Evolutionary conservation across 495 filamentous ascomycete species (phyloP).

Genomic region (Cercophora sp.): DNA sequence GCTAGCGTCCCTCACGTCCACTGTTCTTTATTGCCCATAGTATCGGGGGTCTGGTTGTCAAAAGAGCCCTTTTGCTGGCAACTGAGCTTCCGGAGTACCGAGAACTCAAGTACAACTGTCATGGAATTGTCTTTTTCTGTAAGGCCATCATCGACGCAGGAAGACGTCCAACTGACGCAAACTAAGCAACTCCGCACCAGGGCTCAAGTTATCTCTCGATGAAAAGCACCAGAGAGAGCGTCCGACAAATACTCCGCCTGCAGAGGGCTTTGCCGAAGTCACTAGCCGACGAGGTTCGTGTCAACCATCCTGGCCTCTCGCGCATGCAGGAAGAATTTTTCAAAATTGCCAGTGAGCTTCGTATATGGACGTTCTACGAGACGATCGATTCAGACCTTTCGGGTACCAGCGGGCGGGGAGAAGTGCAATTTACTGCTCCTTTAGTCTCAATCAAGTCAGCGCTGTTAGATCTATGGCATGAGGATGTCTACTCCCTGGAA

Average conservation of each 20-base stretch:
- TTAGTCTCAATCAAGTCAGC: slow-evolving; percentile 61
- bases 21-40: slow-evolving; percentile 64
- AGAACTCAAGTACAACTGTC: slow-evolving; percentile 51
- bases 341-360: slow-evolving; percentile 56
- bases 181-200: slow-evolving; percentile 59
- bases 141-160: too few species aligned
- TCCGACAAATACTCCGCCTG: slow-evolving; percentile 52
- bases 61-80: slow-evolving; percentile 51
- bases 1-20: slow-evolving; percentile 39
- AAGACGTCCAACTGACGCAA: too few species aligned
- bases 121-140: slow-evolving; percentile 61
- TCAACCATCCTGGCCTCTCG: slow-evolving; percentile 46
- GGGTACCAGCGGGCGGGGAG: slow-evolving; percentile 29
- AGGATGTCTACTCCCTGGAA: slow-evolving; percentile 53
- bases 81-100: slow-evolving; percentile 34
- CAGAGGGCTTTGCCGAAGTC: slow-evolving; percentile 48
- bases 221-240: slow-evolving; percentile 50
- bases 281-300: slow-evolving; percentile 46
- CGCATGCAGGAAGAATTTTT: slow-evolving; percentile 55
- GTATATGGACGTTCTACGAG: slow-evolving; percentile 65
- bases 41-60: slow-evolving; percentile 60
- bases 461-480: slow-evolving; percentile 50
- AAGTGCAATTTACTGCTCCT: slow-evolving; percentile 51
- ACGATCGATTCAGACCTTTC: slow-evolving; percentile 58
- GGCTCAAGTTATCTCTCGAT: slow-evolving; percentile 64